phyloP scores from a whole-genome alignment of 129 eudicot species.

The Saussurea involucrata region DNA sequence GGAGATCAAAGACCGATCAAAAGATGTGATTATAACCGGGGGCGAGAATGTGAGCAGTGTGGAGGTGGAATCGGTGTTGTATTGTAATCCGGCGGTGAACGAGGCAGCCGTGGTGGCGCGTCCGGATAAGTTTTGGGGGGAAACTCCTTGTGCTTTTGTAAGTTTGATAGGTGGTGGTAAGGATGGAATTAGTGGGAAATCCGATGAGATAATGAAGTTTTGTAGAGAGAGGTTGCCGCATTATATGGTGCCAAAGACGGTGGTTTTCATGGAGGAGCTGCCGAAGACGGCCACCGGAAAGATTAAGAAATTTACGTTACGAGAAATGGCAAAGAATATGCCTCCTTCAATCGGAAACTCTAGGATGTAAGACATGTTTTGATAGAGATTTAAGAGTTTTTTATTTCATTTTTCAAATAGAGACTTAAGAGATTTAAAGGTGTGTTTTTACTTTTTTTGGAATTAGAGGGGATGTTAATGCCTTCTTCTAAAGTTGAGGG shows the following conservation, averaged over 20 bases:
- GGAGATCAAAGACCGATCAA: constrained; percentile 64
- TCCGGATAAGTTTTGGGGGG: constrained; percentile 72
- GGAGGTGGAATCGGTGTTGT: constrained; percentile 73
- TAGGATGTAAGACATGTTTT: constrained; percentile 13
- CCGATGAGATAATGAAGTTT: constrained; percentile 38
- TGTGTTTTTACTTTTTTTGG: too few species aligned
- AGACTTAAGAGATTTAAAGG: too few species aligned
- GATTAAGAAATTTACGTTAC: constrained; percentile 49
- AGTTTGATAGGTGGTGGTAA: constrained; percentile 35
- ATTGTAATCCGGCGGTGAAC: constrained; percentile 46
- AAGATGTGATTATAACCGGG: constrained; percentile 63
- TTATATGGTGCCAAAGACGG: constrained; percentile 78
- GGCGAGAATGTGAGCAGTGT: constrained; percentile 70
- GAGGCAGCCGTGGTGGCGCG: constrained; percentile 76
- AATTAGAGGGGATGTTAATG: too few species aligned
- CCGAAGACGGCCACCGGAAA: constrained; percentile 81
- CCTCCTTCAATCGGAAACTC: constrained; percentile 8
- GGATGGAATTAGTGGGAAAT: constrained; percentile 8
- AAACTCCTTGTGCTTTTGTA: constrained; percentile 73
- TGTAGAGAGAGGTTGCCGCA: constrained; percentile 57
- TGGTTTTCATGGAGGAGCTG: constrained; percentile 62
- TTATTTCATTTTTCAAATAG: too few species aligned
- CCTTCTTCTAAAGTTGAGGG: too few species aligned
- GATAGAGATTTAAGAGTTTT: not conserved
- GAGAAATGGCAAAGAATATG: constrained; percentile 49